phyloP scores from a whole-genome alignment of 805 yeast species.

The Saccharomycopsis fodiens region DNA sequence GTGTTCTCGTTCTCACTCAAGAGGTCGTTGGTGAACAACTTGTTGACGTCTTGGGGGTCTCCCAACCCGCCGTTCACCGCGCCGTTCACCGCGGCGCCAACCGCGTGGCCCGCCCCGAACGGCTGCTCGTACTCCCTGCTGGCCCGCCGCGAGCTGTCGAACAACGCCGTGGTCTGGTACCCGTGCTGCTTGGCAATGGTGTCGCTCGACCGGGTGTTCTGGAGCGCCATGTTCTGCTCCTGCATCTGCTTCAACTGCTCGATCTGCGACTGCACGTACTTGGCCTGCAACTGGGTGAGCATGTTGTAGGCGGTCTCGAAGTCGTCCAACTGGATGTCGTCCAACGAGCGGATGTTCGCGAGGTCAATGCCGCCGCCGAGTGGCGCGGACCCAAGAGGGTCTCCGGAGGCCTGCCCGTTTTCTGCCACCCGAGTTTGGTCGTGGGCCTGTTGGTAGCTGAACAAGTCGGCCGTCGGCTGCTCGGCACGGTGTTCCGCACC shows the following conservation, averaged over 20 bases:
- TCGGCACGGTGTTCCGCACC: too few species aligned
- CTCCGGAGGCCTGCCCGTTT: background rate
- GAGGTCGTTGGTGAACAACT: constrained; percentile 6
- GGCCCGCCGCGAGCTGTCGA: background rate
- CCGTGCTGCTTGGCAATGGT: background rate
- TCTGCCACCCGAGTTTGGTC: too few species aligned
- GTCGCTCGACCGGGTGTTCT: background rate
- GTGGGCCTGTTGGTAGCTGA: too few species aligned
- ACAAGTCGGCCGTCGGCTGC: too few species aligned
- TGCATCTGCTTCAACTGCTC: constrained; percentile 16
- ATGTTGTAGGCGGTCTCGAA: constrained; percentile 17
- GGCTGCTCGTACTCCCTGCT: background rate
- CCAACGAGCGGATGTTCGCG: constrained; percentile 12
- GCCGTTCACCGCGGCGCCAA: background rate
- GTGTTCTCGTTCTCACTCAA: constrained; percentile 17
- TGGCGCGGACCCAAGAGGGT: background rate
- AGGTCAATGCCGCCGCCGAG: constrained; percentile 1
- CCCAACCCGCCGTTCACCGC: background rate
- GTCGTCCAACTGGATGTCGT: constrained; percentile 15
- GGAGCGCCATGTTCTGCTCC: constrained; percentile 9
- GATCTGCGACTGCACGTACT: constrained; percentile 13
- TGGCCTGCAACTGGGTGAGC: constrained; percentile 11
- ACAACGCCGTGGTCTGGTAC: background rate
- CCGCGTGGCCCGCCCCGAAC: background rate
- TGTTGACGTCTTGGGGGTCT: too few species aligned